Conservation (phyloP, 2,329 filamentous ascomycete genomes). For the Cladobotryum mycophilum region DNA sequence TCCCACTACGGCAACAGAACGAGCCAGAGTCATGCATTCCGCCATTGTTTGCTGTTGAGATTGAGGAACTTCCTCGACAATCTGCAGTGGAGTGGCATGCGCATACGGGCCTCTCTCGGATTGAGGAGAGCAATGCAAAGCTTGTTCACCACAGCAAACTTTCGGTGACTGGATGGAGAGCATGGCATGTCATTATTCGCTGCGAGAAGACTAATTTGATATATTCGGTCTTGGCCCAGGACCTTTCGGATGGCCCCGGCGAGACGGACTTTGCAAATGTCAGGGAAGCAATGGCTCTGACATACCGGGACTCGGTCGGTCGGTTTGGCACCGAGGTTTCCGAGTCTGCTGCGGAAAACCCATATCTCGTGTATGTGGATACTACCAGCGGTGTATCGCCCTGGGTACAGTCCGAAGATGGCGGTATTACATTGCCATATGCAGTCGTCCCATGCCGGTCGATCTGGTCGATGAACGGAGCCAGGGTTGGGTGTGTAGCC, state of each 20-base stretch:
- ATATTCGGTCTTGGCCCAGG: constrained; percentile 24
- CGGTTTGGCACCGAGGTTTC: constrained; percentile 14
- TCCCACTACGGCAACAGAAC: constrained; percentile 33
- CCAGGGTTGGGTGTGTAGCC: constrained; percentile 28
- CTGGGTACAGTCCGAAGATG: constrained; percentile 12
- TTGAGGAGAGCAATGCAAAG: constrained; percentile 24
- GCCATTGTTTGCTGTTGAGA: constrained; percentile 68
- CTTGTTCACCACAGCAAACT: constrained; percentile 16
- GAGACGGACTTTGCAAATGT: constrained; percentile 8
- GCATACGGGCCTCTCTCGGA: constrained; percentile 48
- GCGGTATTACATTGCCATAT: constrained; percentile 8
- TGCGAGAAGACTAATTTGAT: constrained; percentile 18
- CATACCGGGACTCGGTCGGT: constrained; percentile 19
- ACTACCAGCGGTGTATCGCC: constrained; percentile 12
- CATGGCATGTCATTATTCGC: constrained; percentile 24
- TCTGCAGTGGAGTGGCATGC: constrained; percentile 81
- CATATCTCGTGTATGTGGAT: constrained; percentile 30
- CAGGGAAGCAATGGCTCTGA: constrained; percentile 14
- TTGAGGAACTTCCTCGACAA: constrained; percentile 67
- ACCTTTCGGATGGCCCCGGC: neutral
- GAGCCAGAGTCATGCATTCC: constrained; percentile 40
- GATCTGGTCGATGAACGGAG: constrained; percentile 27
- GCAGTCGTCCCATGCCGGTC: constrained; percentile 32
- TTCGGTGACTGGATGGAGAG: constrained; percentile 19
- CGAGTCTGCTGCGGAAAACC: constrained; percentile 8